Evolutionary conservation across 2,329 filamentous ascomycete species (phyloP).

Genomic region (Cordyceps javanica): DNA sequence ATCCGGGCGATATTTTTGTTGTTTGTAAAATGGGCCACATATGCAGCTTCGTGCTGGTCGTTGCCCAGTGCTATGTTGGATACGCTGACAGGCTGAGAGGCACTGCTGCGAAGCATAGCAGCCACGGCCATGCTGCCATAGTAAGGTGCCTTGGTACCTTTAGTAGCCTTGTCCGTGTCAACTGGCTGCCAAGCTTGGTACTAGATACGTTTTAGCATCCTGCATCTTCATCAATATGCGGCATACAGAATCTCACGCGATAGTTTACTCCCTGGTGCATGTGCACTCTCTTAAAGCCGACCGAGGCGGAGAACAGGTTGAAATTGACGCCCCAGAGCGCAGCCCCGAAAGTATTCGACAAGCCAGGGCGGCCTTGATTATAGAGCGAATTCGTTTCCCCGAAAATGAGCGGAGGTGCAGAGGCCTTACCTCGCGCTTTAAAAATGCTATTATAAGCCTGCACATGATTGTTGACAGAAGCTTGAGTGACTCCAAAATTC

Average conservation of each 20-base stretch:
- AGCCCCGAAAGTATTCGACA: constrained; percentile 60
- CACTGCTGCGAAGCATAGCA: constrained; percentile 35
- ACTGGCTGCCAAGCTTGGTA: constrained; percentile 50
- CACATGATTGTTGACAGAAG: constrained; percentile 42
- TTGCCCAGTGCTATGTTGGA: constrained; percentile 37
- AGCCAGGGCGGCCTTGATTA: constrained; percentile 53
- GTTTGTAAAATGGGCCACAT: constrained; percentile 41
- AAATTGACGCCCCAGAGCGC: constrained; percentile 62
- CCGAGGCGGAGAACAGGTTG: constrained; percentile 49
- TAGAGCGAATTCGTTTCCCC: constrained; percentile 59
- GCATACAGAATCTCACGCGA: constrained; percentile 29
- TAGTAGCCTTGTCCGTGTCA: constrained; percentile 38
- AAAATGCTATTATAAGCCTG: constrained; percentile 39
- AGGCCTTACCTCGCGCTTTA: neutral
- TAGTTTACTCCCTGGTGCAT: constrained; percentile 62
- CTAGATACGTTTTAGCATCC: neutral
- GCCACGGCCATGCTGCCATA: constrained; percentile 43
- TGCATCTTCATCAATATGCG: too few relatives aligned
- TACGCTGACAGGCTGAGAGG: constrained; percentile 33
- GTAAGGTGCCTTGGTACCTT: constrained; percentile 57
- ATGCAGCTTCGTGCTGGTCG: constrained; percentile 41
- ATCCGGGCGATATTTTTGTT: constrained; percentile 38
- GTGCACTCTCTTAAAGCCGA: constrained; percentile 51
- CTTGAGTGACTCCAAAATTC: constrained; percentile 52
- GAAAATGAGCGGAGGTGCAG: constrained; percentile 45